phyloP scores from a whole-genome alignment of 768 basidiomycete species.

The Sporobolomyces roseus region DNA sequence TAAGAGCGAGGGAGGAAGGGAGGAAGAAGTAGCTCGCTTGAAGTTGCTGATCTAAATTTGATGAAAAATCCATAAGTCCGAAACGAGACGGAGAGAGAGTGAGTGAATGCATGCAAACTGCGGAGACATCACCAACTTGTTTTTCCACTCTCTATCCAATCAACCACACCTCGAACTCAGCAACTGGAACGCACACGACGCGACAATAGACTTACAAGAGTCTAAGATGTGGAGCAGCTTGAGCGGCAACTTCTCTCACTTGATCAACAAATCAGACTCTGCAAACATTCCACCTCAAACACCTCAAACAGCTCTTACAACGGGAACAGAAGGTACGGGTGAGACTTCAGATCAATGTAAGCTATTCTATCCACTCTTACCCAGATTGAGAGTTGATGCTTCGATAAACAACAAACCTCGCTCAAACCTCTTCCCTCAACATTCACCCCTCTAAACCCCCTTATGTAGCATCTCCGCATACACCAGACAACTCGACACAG shows the following conservation, averaged over 20 bases:
- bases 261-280: not conserved
- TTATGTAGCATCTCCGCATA: not conserved
- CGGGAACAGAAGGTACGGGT: no score
- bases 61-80: no score
- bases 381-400: no score
- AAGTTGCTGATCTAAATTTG: not conserved
- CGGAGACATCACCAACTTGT: no score
- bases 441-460: not conserved
- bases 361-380: not conserved
- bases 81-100: no score
- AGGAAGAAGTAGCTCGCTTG: not conserved
- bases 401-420: conserved; percentile 4
- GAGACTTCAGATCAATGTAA: not conserved
- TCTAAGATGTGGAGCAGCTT: conserved; percentile 18
- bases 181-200: no score
- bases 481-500: not conserved
- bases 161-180: no score
- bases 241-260: conserved; percentile 9
- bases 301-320: not conserved
- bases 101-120: no score
- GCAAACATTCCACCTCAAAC: not conserved
- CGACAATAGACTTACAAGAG: no score
- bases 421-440: not conserved
- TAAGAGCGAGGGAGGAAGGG: not conserved
- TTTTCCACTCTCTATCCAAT: no score